phyloP scores from a whole-genome alignment of 305 asterid species.

The Fraxinus greggii region DNA sequence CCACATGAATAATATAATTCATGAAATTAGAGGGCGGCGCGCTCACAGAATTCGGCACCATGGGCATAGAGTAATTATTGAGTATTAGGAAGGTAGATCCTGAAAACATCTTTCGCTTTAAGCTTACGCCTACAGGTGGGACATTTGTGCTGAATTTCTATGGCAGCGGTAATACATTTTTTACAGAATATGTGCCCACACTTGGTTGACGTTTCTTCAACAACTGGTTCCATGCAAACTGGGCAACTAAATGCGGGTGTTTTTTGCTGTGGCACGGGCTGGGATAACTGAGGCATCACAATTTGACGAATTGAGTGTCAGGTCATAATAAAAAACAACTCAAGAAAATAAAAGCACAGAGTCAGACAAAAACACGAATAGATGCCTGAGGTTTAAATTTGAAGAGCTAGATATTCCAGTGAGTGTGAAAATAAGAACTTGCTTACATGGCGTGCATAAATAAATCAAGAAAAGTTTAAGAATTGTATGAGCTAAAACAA shows the following conservation, averaged over 20 bases:
- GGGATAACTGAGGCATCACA: background rate
- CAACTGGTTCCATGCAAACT: slow-evolving; percentile 2
- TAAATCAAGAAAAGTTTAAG: background rate
- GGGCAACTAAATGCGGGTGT: background rate
- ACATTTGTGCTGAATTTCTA: slow-evolving; percentile 1
- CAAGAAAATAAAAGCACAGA: background rate
- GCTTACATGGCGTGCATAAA: background rate
- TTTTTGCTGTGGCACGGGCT: background rate
- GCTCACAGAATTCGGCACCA: background rate
- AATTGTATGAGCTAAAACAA: background rate
- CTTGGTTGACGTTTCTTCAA: slow-evolving; percentile 9
- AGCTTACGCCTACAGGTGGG: slow-evolving; percentile 2
- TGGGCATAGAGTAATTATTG: background rate
- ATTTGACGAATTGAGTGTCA: background rate
- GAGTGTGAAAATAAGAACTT: background rate
- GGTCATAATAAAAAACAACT: background rate
- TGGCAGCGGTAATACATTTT: slow-evolving; percentile 1
- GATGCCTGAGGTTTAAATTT: background rate
- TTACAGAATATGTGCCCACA: slow-evolving; percentile 15
- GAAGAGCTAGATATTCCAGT: background rate
- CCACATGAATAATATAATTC: background rate
- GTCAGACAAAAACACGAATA: background rate
- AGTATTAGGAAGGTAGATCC: background rate
- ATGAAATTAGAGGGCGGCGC: background rate
- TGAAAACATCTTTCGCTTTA: background rate